phyloP scores from a whole-genome alignment of 164 flowering plant species.

The Macadamia tetraphylla region DNA sequence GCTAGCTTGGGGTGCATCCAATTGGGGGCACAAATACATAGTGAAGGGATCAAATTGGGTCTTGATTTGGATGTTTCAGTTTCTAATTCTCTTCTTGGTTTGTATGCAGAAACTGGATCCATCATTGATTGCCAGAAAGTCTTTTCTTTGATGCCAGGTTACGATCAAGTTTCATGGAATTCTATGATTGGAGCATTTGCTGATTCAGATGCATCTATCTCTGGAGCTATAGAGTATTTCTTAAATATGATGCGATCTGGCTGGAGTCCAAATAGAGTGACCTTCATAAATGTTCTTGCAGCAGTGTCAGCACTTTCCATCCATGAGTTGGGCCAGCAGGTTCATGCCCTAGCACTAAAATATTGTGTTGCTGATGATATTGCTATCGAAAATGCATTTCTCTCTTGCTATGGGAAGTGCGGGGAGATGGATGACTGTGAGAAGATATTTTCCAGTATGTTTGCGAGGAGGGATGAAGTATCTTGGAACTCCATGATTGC shows the following conservation, averaged over 20 bases:
- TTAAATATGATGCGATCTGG: conserved; percentile 61
- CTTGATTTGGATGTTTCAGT: conserved; percentile 79
- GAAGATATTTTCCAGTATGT: conserved; percentile 56
- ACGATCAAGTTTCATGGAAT: conserved; percentile 86
- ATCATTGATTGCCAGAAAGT: conserved; percentile 47
- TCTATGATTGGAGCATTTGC: conserved; percentile 66
- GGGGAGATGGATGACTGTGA: conserved; percentile 65
- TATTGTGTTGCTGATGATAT: conserved; percentile 29
- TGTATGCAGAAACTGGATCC: conserved; percentile 55
- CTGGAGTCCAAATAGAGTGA: conserved; percentile 56
- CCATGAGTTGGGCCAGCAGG: conserved; percentile 44
- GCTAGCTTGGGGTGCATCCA: conserved; percentile 51
- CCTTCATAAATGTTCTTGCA: conserved; percentile 63
- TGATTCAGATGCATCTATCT: conserved; percentile 35
- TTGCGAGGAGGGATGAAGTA: conserved; percentile 63
- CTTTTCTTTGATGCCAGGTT: conserved; percentile 54
- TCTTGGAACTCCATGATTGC: conserved; percentile 89
- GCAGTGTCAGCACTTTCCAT: conserved; percentile 55
- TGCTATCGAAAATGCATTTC: conserved; percentile 64
- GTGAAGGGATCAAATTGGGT: conserved; percentile 68
- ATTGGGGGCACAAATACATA: conserved; percentile 60
- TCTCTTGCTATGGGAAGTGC: conserved; percentile 75
- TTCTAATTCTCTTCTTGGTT: conserved; percentile 72
- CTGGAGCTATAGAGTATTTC: conserved; percentile 44
- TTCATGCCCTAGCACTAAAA: conserved; percentile 64